These are phyloP conservation scores for Theileria equi DNA, from an alignment of 169 alveolate species.

Conservation along the genomic window DNA sequence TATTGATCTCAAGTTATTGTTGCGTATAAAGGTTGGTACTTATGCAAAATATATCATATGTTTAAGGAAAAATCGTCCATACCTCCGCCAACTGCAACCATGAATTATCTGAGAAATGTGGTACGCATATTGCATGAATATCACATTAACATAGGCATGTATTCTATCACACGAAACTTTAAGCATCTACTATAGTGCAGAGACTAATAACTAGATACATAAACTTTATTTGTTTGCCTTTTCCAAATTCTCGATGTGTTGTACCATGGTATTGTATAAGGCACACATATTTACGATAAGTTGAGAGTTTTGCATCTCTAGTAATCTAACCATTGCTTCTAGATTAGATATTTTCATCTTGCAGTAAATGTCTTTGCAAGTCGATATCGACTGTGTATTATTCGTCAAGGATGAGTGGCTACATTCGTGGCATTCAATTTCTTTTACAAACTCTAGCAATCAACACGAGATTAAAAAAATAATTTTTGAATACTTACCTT, in stretches of 20 bases:
- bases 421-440: neutral
- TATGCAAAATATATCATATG: neutral
- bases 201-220: neutral
- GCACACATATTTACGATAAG: constrained; percentile 36
- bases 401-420: neutral
- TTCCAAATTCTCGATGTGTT: constrained; percentile 31
- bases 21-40: constrained; percentile 26
- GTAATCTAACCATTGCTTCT: constrained; percentile 29
- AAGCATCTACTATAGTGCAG: constrained; percentile 14
- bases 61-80: too few relatives aligned
- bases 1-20: neutral
- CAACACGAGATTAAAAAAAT: too few relatives aligned
- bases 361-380: constrained; percentile 1
- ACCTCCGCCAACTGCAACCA: constrained; percentile 15
- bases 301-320: constrained; percentile 56
- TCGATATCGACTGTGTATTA: neutral
- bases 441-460: too few relatives aligned
- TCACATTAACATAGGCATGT: constrained; percentile 4
- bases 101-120: constrained; percentile 26
- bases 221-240: neutral
- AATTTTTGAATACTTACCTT: too few relatives aligned
- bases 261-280: constrained; percentile 47
- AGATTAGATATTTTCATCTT: constrained; percentile 1
- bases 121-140: neutral
- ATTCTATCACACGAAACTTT: constrained; percentile 18